Evolutionary conservation across 1,139 yeast genomes (phyloP).

Genomic region (Suhomyces anneliseae): DNA sequence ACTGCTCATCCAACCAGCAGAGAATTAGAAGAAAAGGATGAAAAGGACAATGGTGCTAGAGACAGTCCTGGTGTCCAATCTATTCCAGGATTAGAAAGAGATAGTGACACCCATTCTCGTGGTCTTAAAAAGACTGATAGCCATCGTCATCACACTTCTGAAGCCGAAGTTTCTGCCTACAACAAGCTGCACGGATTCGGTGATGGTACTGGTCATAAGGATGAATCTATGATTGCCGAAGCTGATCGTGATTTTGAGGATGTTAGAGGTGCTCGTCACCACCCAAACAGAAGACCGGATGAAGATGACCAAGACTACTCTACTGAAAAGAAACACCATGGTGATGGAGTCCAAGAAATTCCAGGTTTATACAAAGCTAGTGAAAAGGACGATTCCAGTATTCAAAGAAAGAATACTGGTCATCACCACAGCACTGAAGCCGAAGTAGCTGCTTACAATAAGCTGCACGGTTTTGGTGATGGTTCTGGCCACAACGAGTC

Average conservation of each 20-base stretch:
- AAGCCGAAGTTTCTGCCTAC: conserved; percentile 26
- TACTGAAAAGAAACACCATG: conserved; percentile 1
- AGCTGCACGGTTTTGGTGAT: conserved; percentile 24
- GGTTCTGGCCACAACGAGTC: conserved; percentile 14
- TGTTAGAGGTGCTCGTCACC: conserved; percentile 24
- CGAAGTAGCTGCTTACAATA: conserved; percentile 29
- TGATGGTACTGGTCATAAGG: not conserved
- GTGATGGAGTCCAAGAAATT: conserved; percentile 13
- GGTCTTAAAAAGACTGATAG: conserved; percentile 1
- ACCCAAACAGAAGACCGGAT: conserved; percentile 10
- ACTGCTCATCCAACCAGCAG: conserved; percentile 18
- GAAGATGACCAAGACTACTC: conserved; percentile 1
- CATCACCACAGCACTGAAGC: conserved; percentile 17
- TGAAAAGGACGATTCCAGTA: conserved; percentile 6
- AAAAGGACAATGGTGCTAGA: conserved; percentile 4
- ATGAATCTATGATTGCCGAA: conserved; percentile 22
- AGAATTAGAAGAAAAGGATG: conserved; percentile 1
- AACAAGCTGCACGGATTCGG: conserved; percentile 30
- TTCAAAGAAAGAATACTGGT: conserved; percentile 1
- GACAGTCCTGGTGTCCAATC: conserved; percentile 13
- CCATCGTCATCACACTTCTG: conserved; percentile 13
- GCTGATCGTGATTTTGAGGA: conserved; percentile 24
- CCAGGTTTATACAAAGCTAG: conserved; percentile 10
- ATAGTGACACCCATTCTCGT: not conserved
- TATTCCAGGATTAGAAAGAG: conserved; percentile 11